Evolutionary conservation across 345 rosid genomes (phyloP).

Genomic region (Sisymbrium irio): DNA sequence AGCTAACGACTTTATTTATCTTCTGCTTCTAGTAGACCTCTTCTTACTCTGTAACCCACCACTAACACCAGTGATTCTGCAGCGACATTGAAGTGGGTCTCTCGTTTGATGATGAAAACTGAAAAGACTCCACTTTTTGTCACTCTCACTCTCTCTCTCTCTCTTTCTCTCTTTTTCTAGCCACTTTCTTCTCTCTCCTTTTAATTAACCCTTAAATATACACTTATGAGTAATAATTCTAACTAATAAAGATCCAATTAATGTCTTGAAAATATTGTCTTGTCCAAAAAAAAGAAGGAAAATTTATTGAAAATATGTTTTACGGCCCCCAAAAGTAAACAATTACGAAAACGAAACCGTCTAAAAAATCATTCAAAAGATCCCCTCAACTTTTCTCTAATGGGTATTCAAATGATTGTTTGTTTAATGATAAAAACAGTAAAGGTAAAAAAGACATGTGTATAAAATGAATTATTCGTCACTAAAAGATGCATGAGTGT

Average conservation of each 20-base stretch:
- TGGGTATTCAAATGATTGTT: constrained; percentile 22
- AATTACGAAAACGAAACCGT: constrained; percentile 18
- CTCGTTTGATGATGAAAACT: constrained; percentile 35
- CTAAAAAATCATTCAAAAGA: neutral
- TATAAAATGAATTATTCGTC: neutral
- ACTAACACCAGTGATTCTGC: constrained; percentile 37
- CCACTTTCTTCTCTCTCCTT: constrained; percentile 30
- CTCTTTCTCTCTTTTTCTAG: neutral
- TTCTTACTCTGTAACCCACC: constrained; percentile 31
- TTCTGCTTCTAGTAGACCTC: constrained; percentile 17
- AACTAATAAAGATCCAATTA: neutral
- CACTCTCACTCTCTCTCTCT: constrained; percentile 1
- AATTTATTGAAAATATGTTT: neutral
- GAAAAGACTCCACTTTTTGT: constrained; percentile 28
- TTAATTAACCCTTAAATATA: constrained; percentile 16
- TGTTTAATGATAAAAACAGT: neutral
- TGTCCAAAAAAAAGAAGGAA: neutral
- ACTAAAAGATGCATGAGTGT: constrained; percentile 9
- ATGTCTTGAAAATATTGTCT: neutral
- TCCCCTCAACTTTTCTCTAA: neutral
- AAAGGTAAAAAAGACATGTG: neutral
- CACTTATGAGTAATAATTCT: neutral
- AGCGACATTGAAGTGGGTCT: constrained; percentile 39
- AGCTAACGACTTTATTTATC: constrained; percentile 26
- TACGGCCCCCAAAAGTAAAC: neutral